phyloP scores from a whole-genome alignment of 2,329 filamentous ascomycete genomes.

The Trichothecium roseum region DNA sequence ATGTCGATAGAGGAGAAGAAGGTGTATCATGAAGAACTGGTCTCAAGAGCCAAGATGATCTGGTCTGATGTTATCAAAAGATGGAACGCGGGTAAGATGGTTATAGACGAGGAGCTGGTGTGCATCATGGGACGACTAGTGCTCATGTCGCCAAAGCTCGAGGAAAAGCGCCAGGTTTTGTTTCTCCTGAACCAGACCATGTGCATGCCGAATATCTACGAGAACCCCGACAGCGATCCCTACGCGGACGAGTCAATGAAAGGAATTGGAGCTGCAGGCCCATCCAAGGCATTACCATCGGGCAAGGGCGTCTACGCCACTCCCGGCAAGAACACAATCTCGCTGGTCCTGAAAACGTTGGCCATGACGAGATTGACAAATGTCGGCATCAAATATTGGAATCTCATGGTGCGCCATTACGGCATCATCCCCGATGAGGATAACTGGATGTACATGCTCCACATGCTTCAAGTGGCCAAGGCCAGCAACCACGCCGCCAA shows the following conservation, averaged over 20 bases:
- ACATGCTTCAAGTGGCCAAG: constrained; percentile 53
- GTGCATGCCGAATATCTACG: constrained; percentile 51
- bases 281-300: not conserved
- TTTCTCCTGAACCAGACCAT: constrained; percentile 74
- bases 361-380: constrained; percentile 47
- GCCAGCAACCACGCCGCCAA: constrained; percentile 51
- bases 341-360: constrained; percentile 57
- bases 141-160: constrained; percentile 45
- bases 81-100: constrained; percentile 61
- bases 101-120: constrained; percentile 70
- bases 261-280: constrained; percentile 8
- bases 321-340: constrained; percentile 51
- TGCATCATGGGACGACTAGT: constrained; percentile 73
- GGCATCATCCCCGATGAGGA: constrained; percentile 59
- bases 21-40: constrained; percentile 29
- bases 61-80: constrained; percentile 73
- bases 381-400: constrained; percentile 69
- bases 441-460: constrained; percentile 61
- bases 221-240: constrained; percentile 12
- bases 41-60: constrained; percentile 60
- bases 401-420: constrained; percentile 51
- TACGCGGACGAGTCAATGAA: constrained; percentile 11
- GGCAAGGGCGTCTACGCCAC: constrained; percentile 17
- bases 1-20: constrained; percentile 18
- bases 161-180: constrained; percentile 63